Base-by-base conservation (phyloP, 2,329 filamentous ascomycete genomes). In the Ophiosphaerella narmari region DNA sequence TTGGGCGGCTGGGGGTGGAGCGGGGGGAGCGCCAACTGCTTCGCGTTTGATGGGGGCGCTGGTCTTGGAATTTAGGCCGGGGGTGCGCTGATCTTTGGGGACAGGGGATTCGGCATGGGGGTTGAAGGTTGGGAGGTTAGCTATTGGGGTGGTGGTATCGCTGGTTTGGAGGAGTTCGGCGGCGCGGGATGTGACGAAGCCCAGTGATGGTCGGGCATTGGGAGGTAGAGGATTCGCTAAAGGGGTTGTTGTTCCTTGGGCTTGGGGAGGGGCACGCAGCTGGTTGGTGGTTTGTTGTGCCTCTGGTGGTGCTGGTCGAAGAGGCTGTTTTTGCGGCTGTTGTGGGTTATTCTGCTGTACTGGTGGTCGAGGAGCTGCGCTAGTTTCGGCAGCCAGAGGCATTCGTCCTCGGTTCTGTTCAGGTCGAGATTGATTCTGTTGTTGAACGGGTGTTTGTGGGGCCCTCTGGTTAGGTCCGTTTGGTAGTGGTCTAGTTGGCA, bases 11-110 rank as follows among this genome's bases (percentile, higher is more conserved):
- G 49, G 57, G 38, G 51, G 50, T 2, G 58, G 61, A 8, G 52
- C 40, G 1, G 60, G 55, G 0, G 62, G 61, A 8, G 57, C 58
- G 8, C 55, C 55, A 33, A 72, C 58, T 24, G 66, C 61, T 35
- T 78, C 80, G 54, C 81, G 82, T 4, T 81, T 82, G 2, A 96
- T 76, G 0, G 91, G 90, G 44, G 87, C 86, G 4, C 89, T 92
- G 43, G 84, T 87, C 18, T 77, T 85, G 66, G 95, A 90, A 65
- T 97, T 91, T 34, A 97, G 82, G 2, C 92, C 92, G 0, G 89
- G 88, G 0, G 93, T 97, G 68, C 93, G 92, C 45, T 71, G 51
- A 2, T 54, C 90, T 85, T 66, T 96, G 91, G 0, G 91, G 13
- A 71, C 94, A 0, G 92, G 91, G 54, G 75, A 78, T 42, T 80